Percentiles rank a stretch among this genome's conserved stretches.
phyloP scores from a whole-genome alignment of 2,329 filamentous ascomycete species.

The Leptographium galeiforme region DNA sequence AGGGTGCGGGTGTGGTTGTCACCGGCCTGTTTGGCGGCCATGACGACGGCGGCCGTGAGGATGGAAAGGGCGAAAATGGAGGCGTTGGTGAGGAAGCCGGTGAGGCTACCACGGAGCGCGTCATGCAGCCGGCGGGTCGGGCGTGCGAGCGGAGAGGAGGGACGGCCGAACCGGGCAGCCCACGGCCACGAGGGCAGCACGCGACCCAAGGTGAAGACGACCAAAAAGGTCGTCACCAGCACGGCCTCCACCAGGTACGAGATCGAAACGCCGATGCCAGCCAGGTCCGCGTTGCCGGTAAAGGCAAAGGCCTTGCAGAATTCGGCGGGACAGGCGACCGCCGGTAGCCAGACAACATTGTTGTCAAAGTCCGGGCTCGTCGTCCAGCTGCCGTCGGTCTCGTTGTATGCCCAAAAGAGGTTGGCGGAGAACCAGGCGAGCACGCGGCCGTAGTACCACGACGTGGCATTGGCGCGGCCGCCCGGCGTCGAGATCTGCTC shows the following conservation, averaged over 20 bases:
- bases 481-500: neutral
- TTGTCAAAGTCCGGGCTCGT: conserved; percentile 2
- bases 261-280: conserved; percentile 10
- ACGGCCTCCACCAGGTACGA: conserved; percentile 4
- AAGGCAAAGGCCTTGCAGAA: conserved; percentile 12
- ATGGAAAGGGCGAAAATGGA: conserved; percentile 10
- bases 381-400: neutral
- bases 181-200: neutral
- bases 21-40: conserved; percentile 1
- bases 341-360: conserved; percentile 6
- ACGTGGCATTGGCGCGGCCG: neutral
- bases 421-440: conserved; percentile 4
- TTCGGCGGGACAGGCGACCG: conserved; percentile 2
- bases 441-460: neutral
- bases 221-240: neutral
- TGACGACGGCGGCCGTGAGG: conserved; percentile 10
- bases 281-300: conserved; percentile 12
- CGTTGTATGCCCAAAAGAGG: conserved; percentile 2
- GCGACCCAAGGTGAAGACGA: neutral
- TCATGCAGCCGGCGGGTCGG: conserved; percentile 13
- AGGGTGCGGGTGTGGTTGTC: neutral
- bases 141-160: too few relatives aligned
- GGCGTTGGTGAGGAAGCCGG: conserved; percentile 12
- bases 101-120: conserved; percentile 13
- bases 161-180: neutral